phyloP scores from a whole-genome alignment of 495 filamentous ascomycete species.

The Neurospora sp. region DNA sequence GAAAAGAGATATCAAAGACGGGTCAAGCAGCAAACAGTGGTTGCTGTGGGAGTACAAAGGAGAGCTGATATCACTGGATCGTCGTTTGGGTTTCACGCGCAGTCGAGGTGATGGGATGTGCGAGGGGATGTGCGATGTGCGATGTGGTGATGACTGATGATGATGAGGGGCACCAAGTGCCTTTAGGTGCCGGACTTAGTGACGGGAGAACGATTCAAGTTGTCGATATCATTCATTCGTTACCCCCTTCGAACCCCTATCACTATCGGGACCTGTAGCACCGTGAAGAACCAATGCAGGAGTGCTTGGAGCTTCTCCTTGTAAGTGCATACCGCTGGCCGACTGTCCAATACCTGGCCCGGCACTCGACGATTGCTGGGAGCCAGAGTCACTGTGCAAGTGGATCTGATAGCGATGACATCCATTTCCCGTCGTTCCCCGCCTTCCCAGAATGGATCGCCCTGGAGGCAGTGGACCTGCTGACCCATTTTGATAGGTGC shows the following conservation, averaged over 20 bases:
- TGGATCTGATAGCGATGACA: background rate
- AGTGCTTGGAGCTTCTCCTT: background rate
- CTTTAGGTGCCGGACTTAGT: background rate
- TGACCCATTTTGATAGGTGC: background rate
- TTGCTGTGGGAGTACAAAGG: background rate
- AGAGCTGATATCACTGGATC: background rate
- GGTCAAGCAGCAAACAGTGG: background rate
- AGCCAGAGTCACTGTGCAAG: background rate
- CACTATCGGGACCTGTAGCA: background rate
- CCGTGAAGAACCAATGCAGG: background rate
- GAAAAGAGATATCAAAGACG: background rate
- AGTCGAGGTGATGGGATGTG: background rate
- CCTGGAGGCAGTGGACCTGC: background rate
- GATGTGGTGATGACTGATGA: background rate
- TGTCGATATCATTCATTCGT: background rate
- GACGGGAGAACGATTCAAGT: background rate
- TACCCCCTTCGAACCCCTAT: background rate
- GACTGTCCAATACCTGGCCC: background rate
- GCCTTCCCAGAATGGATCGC: background rate
- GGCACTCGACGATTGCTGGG: background rate
- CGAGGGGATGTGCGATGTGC: background rate
- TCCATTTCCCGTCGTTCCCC: background rate
- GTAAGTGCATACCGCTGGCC: background rate
- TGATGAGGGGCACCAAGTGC: background rate
- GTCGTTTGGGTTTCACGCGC: background rate